These are phyloP conservation scores for Lactarius hengduanensis DNA, from an alignment of 768 basidiomycete species.

Conservation along the genomic window DNA sequence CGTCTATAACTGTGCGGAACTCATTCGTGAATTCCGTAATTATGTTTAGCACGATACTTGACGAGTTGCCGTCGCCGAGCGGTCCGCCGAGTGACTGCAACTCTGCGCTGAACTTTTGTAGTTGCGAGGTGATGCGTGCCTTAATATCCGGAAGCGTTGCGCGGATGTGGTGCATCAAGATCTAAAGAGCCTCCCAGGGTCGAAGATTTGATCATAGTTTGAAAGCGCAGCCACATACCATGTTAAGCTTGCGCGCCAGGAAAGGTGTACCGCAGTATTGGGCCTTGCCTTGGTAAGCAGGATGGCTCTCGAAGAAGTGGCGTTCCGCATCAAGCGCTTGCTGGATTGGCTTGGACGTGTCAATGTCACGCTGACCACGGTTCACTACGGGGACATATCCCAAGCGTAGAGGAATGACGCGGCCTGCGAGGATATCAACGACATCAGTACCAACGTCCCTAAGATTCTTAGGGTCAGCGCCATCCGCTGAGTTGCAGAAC, in stretches of 20 bases:
- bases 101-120: constrained; percentile 86
- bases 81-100: constrained; percentile 82
- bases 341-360: constrained; percentile 78
- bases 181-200: constrained; percentile 47
- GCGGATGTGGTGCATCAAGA: constrained; percentile 99
- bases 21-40: constrained; percentile 98
- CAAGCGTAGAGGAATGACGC: constrained; percentile 92
- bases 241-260: constrained; percentile 91
- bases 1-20: constrained; percentile 96
- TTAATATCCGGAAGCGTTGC: constrained; percentile 99
- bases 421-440: constrained; percentile 96
- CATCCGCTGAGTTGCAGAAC: constrained; percentile 18
- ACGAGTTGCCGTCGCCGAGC: constrained; percentile 79
- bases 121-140: constrained; percentile 85
- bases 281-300: constrained; percentile 89
- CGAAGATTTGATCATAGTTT: neutral
- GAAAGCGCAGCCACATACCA: constrained; percentile 49
- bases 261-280: constrained; percentile 98
- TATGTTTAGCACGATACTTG: constrained; percentile 91
- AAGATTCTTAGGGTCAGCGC: constrained; percentile 22
- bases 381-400: constrained; percentile 99
- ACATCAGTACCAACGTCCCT: constrained; percentile 99
- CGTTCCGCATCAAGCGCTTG: constrained; percentile 87
- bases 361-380: constrained; percentile 96
- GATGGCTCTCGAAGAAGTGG: constrained; percentile 92